A percentile compares a stretch with the other conserved stretches of the same genome.
Evolutionary conservation across 306 rosid species (phyloP).

Genomic region (Ziziphus jujuba): DNA sequence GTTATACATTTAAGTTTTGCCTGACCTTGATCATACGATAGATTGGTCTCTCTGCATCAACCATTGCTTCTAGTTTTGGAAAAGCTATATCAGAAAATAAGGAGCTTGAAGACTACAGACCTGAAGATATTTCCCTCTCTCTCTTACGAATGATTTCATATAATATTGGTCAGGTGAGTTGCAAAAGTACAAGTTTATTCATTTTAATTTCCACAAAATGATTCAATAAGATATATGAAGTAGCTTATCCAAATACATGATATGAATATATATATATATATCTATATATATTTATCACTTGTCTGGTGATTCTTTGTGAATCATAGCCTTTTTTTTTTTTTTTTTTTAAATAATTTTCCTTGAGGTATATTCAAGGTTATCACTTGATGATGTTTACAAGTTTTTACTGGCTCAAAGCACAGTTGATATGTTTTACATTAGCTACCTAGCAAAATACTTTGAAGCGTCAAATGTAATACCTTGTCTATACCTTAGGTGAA

Average conservation of each 20-base stretch:
- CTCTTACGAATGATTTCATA: constrained; percentile 97
- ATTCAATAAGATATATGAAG: not conserved
- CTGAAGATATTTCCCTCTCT: constrained; percentile 97
- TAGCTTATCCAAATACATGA: not conserved
- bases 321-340: too few relatives aligned
- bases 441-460: not conserved
- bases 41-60: constrained; percentile 98
- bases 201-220: not conserved
- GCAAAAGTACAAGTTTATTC: constrained; percentile 14
- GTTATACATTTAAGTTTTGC: constrained; percentile 30
- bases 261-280: too few relatives aligned
- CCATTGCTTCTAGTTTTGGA: constrained; percentile 98
- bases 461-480: not conserved
- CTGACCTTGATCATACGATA: constrained; percentile 33
- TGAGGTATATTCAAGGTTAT: too few relatives aligned
- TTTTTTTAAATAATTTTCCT: too few relatives aligned
- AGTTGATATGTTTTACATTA: not conserved
- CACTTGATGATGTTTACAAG: not conserved
- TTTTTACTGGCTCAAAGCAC: not conserved
- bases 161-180: constrained; percentile 95
- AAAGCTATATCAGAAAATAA: constrained; percentile 83
- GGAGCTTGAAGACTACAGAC: constrained; percentile 93
- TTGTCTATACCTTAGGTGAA: not conserved
- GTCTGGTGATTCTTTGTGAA: too few relatives aligned
- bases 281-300: too few relatives aligned